A percentile compares a stretch with the other conserved stretches of the same genome.
Evolutionary conservation across 345 rosid genomes (phyloP).

Genomic region (Geranium rotundifolium): DNA sequence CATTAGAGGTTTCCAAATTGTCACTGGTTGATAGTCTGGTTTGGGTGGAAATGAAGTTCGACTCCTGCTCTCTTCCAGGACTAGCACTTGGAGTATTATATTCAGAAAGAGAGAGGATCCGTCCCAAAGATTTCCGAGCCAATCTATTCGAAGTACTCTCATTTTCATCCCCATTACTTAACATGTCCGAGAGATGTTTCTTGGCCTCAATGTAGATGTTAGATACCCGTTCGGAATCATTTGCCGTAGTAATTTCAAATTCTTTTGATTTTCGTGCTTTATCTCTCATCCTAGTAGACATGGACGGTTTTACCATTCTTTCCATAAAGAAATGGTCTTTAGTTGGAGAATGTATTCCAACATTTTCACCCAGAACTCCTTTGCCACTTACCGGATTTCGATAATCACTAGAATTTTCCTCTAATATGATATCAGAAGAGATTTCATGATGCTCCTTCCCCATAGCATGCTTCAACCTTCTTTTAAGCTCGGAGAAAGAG

Average conservation of each 20-base stretch:
- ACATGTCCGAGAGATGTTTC: slow-evolving; percentile 83
- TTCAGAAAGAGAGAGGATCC: slow-evolving; percentile 77
- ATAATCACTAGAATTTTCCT: no score
- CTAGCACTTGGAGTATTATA: slow-evolving; percentile 59
- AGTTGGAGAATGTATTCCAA: slow-evolving; percentile 40
- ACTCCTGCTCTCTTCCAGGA: slow-evolving; percentile 50
- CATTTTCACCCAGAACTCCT: slow-evolving; percentile 31
- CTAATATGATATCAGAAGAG: no score
- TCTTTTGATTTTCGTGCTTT: slow-evolving; percentile 26
- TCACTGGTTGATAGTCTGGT: slow-evolving; percentile 35
- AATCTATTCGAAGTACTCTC: slow-evolving; percentile 32
- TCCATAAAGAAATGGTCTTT: slow-evolving; percentile 90
- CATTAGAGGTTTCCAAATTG: slow-evolving; percentile 22
- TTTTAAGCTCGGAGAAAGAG: slow-evolving; percentile 67
- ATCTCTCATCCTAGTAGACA: slow-evolving; percentile 28
- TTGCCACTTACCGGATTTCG: slow-evolving; percentile 14
- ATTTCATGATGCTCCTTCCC: slow-evolving; percentile 43
- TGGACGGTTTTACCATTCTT: slow-evolving; percentile 54
- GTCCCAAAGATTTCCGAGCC: slow-evolving; percentile 54
- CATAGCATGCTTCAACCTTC: slow-evolving; percentile 73
- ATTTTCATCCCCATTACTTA: slow-evolving; percentile 41
- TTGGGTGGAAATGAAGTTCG: slow-evolving; percentile 33
- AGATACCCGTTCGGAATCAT: slow-evolving; percentile 36
- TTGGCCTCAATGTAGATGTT: slow-evolving; percentile 81
- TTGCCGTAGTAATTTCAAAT: slow-evolving; percentile 14